Conservation (phyloP, 2,329 filamentous ascomycete genomes). For the Tolypocladium sp. region DNA sequence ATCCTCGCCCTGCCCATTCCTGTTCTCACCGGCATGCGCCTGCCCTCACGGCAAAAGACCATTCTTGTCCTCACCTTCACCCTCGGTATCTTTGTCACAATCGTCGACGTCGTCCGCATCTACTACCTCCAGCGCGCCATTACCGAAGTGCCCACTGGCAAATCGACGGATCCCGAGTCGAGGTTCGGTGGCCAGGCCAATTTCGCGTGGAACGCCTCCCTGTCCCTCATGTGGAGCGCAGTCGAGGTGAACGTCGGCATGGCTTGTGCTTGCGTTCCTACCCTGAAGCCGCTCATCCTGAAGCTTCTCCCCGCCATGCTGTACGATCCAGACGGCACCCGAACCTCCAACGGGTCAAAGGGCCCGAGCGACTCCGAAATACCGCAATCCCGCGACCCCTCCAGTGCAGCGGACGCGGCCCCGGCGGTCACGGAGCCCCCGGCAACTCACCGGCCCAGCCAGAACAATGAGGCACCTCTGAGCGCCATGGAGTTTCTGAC, state of each 20-base stretch:
- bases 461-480: constrained; percentile 18
- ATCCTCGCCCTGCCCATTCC: constrained; percentile 84
- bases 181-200: constrained; percentile 43
- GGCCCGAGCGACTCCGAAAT: constrained; percentile 19
- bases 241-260: constrained; percentile 89
- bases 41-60: constrained; percentile 78
- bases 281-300: constrained; percentile 75
- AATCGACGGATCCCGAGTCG: constrained; percentile 26
- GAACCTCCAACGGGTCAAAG: constrained; percentile 14
- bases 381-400: constrained; percentile 10
- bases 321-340: constrained; percentile 38
- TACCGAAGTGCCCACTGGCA: constrained; percentile 26
- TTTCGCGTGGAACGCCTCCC: constrained; percentile 66
- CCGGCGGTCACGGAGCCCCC: not conserved
- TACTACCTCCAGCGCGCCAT: constrained; percentile 78
- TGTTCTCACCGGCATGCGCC: constrained; percentile 74
- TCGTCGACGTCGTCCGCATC: constrained; percentile 83
- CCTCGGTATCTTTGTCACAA: constrained; percentile 76
- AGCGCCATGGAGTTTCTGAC: constrained; percentile 38
- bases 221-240: constrained; percentile 88
- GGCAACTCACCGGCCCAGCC: constrained; percentile 2
- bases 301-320: constrained; percentile 49
- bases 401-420: not conserved
- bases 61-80: constrained; percentile 81
- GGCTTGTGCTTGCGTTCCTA: constrained; percentile 86